Conservation (phyloP, 2,329 filamentous ascomycete genomes). For the Catunica adiposa region DNA sequence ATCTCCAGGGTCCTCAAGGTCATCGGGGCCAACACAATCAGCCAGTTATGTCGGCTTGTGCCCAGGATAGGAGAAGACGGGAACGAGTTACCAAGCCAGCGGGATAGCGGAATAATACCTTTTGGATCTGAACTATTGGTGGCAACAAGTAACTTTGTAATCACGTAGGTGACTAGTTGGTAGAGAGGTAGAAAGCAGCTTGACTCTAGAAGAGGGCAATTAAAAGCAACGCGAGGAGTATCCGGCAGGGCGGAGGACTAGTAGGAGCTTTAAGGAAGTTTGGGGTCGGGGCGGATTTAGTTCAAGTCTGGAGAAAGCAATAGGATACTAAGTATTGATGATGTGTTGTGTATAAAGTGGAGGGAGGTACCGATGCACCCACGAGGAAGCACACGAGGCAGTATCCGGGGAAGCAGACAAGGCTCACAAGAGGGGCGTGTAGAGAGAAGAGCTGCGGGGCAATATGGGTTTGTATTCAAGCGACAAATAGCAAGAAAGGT, state of each 20-base stretch:
- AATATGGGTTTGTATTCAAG: no score
- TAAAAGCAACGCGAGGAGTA: background rate
- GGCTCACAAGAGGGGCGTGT: no score
- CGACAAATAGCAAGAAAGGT: no score
- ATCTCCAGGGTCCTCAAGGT: background rate
- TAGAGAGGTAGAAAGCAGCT: background rate
- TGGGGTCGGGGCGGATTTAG: background rate
- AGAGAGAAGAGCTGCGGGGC: no score
- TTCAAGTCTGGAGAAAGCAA: no score
- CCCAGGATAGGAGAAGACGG: background rate
- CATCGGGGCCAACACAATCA: background rate
- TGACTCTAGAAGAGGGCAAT: background rate
- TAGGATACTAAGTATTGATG: no score
- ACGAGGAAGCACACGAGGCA: background rate
- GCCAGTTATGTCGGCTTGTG: background rate
- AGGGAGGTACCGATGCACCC: background rate
- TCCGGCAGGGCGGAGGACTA: background rate
- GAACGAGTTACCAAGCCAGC: background rate
- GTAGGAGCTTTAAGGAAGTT: background rate
- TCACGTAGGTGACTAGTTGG: no score
- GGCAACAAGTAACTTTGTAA: background rate
- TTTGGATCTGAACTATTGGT: background rate
- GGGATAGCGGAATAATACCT: background rate
- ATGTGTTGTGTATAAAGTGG: no score
- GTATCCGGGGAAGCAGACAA: background rate